These are phyloP conservation scores for Camelina hispida DNA, from an alignment of 345 rosid genomes.

Conservation along the genomic window DNA sequence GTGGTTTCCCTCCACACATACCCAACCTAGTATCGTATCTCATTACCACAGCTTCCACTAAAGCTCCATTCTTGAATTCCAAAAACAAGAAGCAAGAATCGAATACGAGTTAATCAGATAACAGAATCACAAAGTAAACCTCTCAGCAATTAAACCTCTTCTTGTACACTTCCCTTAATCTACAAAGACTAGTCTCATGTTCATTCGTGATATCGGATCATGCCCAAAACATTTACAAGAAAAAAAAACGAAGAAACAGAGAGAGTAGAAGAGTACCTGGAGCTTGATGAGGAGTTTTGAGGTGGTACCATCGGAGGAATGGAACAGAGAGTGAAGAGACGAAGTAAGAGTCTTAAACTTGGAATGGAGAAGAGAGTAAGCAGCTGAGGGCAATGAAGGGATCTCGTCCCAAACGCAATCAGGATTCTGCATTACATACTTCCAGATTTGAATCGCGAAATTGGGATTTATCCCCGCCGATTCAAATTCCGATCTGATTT, in stretches of 20 bases:
- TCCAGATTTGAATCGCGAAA: conserved; percentile 78
- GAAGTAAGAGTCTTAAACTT: conserved; percentile 87
- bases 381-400: conserved; percentile 72
- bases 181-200: too few relatives aligned
- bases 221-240: background rate
- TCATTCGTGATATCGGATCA: too few relatives aligned
- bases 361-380: conserved; percentile 68
- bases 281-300: conserved; percentile 80
- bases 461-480: conserved; percentile 62
- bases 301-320: conserved; percentile 85
- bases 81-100: conserved; percentile 27
- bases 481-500: conserved; percentile 60
- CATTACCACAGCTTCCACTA: conserved; percentile 96
- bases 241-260: background rate
- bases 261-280: conserved; percentile 53
- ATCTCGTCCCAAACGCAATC: conserved; percentile 75
- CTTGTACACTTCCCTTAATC: too few relatives aligned
- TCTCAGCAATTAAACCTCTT: conserved; percentile 14
- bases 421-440: conserved; percentile 81
- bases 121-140: background rate
- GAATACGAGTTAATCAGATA: conserved; percentile 3
- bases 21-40: conserved; percentile 88
- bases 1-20: conserved; percentile 80
- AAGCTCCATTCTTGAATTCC: conserved; percentile 66
- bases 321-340: conserved; percentile 64